Evolutionary conservation across 805 yeast genomes (phyloP).

Genomic region (Cyberlindnera amylophila): DNA sequence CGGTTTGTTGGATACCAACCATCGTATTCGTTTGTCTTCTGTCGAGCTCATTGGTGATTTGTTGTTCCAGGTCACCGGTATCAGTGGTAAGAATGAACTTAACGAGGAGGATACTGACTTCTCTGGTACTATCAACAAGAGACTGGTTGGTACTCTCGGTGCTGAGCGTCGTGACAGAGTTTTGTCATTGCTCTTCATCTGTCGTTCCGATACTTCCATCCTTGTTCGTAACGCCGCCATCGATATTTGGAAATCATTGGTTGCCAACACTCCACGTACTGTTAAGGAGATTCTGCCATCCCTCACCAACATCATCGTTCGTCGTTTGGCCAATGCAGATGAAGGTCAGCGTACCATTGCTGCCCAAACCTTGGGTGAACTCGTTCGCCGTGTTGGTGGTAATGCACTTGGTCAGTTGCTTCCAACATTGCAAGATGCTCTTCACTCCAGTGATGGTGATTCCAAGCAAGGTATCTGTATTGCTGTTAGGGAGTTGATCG

Average conservation of each 20-base stretch:
- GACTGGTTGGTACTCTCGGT: conserved; percentile 77
- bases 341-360: conserved; percentile 80
- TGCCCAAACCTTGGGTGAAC: conserved; percentile 89
- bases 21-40: conserved; percentile 87
- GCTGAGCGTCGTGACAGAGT: conserved; percentile 83
- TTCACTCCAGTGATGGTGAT: conserved; percentile 62
- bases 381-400: conserved; percentile 90
- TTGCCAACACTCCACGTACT: conserved; percentile 92
- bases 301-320: conserved; percentile 73
- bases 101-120: conserved; percentile 48
- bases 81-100: conserved; percentile 71
- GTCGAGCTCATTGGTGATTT: conserved; percentile 95
- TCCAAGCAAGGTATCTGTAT: conserved; percentile 96
- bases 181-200: conserved; percentile 80
- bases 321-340: conserved; percentile 78
- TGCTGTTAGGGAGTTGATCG: conserved; percentile 82
- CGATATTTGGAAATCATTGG: conserved; percentile 95
- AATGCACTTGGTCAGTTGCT: conserved; percentile 78
- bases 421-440: conserved; percentile 74
- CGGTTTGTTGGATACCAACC: conserved; percentile 78
- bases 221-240: conserved; percentile 85
- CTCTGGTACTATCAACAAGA: conserved; percentile 51
- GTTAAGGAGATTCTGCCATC: conserved; percentile 88
- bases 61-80: conserved; percentile 90
- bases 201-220: conserved; percentile 89